Evolutionary conservation across 2,329 filamentous ascomycete genomes (phyloP).

Genomic region (Fusarium bactridioides): DNA sequence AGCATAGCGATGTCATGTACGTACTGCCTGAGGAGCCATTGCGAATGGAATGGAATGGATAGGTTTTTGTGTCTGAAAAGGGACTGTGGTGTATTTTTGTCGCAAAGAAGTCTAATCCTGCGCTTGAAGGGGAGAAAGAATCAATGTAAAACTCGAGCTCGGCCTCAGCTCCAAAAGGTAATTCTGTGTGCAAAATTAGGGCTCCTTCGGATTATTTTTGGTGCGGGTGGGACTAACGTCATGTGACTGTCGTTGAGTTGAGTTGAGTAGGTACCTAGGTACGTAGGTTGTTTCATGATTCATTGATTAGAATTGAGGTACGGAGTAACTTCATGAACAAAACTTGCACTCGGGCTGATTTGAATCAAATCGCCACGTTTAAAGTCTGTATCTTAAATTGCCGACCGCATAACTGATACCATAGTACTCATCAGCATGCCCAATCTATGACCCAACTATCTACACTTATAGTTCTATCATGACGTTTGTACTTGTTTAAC

Average conservation of each 20-base stretch:
- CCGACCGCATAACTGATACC: neutral
- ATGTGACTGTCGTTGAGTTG: neutral
- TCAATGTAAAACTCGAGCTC: constrained; percentile 9
- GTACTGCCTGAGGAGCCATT: constrained; percentile 92
- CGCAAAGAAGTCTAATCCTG: constrained; percentile 83
- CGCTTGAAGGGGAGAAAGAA: constrained; percentile 56
- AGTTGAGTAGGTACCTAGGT: no score
- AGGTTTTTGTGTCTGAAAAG: constrained; percentile 41
- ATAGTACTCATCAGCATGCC: neutral
- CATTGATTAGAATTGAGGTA: neutral
- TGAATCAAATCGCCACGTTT: neutral
- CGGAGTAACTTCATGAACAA: neutral
- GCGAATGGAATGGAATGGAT: constrained; percentile 48
- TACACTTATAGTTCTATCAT: neutral
- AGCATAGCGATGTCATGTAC: constrained; percentile 92
- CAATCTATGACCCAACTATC: neutral
- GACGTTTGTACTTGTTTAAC: neutral
- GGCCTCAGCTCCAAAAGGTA: neutral
- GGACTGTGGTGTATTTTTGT: constrained; percentile 44
- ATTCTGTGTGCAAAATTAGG: constrained; percentile 42
- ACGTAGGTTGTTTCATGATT: no score
- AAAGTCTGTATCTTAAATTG: neutral
- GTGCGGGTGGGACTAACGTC: neutral
- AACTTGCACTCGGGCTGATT: neutral
- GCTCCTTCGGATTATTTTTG: constrained; percentile 33